Evolutionary conservation across 345 rosid genomes (phyloP).

Genomic region (Boechera retrofracta): DNA sequence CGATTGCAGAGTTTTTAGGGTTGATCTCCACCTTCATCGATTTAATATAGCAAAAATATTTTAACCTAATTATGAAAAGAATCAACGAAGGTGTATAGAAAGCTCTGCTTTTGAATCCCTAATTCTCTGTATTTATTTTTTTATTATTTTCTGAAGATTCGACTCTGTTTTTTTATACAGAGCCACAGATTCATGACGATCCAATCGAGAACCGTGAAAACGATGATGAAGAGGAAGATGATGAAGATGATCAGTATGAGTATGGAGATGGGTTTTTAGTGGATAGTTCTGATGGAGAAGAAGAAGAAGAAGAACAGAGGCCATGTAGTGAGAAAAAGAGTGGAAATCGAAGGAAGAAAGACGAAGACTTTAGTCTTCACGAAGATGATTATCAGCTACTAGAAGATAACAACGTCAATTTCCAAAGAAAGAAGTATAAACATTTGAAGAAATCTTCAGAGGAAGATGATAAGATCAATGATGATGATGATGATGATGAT

Average conservation of each 20-base stretch:
- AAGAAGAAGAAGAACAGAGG: constrained; percentile 63
- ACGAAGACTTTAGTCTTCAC: constrained; percentile 58
- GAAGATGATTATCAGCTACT: constrained; percentile 88
- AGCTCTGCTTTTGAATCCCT: not conserved
- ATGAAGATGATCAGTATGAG: constrained; percentile 75
- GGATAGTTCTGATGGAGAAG: constrained; percentile 65
- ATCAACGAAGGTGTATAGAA: not conserved
- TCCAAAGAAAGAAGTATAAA: constrained; percentile 79
- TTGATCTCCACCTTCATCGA: not conserved
- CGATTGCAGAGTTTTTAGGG: not conserved
- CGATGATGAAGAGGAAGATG: not conserved
- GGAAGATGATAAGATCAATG: constrained; percentile 56
- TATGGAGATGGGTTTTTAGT: constrained; percentile 73
- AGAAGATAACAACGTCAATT: constrained; percentile 68
- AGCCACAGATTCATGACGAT: not conserved
- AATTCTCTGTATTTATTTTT: not conserved
- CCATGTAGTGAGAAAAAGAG: constrained; percentile 64
- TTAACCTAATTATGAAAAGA: not conserved
- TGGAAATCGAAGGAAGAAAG: constrained; percentile 64
- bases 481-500: constrained; percentile 78
- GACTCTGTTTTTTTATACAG: not conserved
- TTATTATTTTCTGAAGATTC: not conserved
- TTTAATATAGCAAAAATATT: not conserved
- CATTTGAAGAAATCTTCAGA: constrained; percentile 78
- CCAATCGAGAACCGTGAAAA: not conserved